Base-by-base conservation (phyloP, 306 rosid species). In the Citrullus colocynthis region DNA sequence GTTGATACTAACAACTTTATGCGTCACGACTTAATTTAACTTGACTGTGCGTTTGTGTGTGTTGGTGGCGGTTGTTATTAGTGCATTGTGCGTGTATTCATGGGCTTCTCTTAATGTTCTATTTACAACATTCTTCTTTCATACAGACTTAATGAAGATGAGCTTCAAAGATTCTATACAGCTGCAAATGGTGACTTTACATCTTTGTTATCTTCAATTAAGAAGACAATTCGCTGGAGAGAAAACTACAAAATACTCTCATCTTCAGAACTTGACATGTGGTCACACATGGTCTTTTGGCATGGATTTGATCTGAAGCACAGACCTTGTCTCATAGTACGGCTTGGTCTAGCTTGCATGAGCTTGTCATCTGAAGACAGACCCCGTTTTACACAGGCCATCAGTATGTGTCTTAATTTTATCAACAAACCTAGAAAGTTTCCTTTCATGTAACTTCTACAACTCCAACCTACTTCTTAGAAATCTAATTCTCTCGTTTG, bases 201-300 rank as follows among this genome's bases (percentile, higher is more conserved):
- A 10, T 75, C 81, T 85, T 88, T 93, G 80, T 81, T 93, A 65
- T 79, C 89, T 21, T 89, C 94, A 63, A 85, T 93, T 70, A 90
- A 89, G 91, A 93, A 86, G 83, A 90, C 97, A 36, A 74, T 93
- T 63, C 79, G 81, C 36, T 93, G 97, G 97, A 88, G 96, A 76
- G 86, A 88, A 81, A 91, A 83, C 54, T 93, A 90, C 70, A 80
- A 86, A 79, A 87, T 93, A 79, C 87, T 93, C 77, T 85, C 97
- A 9, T 79, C 63, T 36, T 88, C 87, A 65, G 97, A 93, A 85
- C 92, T 93, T 80, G 92, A 91, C 54, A 77, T 44, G 61, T 93
- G 98, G 97, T 91, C 98, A 70, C 88, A 84, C 75, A 42, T 91
- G 96, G 91, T 93, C 41, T 90, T 86, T 61, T 87, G 89, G 96